Percentiles rank a stretch among this genome's conserved stretches.
These are phyloP conservation scores for Plenodomus tracheiphilus DNA, from an alignment of 2,329 filamentous ascomycete genomes.

Conservation along the genomic window DNA sequence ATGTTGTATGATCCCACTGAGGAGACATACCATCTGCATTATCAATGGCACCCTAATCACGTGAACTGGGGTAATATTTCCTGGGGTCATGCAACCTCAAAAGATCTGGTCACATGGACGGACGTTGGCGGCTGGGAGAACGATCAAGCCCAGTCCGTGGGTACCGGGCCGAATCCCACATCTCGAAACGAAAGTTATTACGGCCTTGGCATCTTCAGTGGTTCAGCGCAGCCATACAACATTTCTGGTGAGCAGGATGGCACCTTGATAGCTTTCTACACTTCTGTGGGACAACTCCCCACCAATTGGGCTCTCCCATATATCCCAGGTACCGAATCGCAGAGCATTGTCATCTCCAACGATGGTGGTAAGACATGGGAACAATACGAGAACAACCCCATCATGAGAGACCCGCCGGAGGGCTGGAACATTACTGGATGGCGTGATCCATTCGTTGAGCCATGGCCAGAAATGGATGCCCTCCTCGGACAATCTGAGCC, in stretches of 20 bases:
- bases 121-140: slow-evolving; percentile 53
- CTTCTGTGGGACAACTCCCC: slow-evolving; percentile 51
- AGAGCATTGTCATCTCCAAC: slow-evolving; percentile 49
- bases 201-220: slow-evolving; percentile 57
- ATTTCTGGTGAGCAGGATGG: slow-evolving; percentile 51
- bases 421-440: slow-evolving; percentile 51
- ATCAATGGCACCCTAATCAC: slow-evolving; percentile 56
- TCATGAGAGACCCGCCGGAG: slow-evolving; percentile 48
- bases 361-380: slow-evolving; percentile 54
- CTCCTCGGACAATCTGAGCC: slow-evolving; percentile 48
- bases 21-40: slow-evolving; percentile 57
- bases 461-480: slow-evolving; percentile 49
- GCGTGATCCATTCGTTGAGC: slow-evolving; percentile 38
- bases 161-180: slow-evolving; percentile 40
- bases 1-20: slow-evolving; percentile 55
- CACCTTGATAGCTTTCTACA: slow-evolving; percentile 53
- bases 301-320: slow-evolving; percentile 53
- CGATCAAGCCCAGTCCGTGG: slow-evolving; percentile 44
- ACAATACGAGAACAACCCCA: slow-evolving; percentile 51
- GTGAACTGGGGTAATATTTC: slow-evolving; percentile 54
- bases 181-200: slow-evolving; percentile 50
- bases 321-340: slow-evolving; percentile 50
- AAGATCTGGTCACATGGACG: slow-evolving; percentile 52
- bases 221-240: slow-evolving; percentile 55
- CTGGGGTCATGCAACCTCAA: slow-evolving; percentile 54